phyloP scores from a whole-genome alignment of 306 rosid species.

The Begonia masoniana region DNA sequence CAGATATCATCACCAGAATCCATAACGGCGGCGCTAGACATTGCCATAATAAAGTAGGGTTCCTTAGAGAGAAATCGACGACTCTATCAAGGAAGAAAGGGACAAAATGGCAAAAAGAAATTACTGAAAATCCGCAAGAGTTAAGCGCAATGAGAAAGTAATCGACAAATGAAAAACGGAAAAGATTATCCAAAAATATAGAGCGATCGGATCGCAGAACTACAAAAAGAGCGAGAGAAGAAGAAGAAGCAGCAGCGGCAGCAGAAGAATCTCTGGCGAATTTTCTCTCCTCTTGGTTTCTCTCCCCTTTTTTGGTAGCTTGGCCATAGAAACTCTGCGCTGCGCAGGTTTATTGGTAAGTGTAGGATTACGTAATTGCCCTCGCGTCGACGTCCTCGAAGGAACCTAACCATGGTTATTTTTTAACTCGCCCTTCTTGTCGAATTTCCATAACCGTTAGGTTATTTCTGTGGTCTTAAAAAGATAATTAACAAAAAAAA shows the following conservation, averaged over 20 bases:
- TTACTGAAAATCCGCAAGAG: slow-evolving; percentile 3
- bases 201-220: slow-evolving; percentile 50
- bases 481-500: too few relatives aligned
- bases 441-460: too few relatives aligned
- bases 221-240: slow-evolving; percentile 22
- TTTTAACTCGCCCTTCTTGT: too few relatives aligned
- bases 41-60: slow-evolving; percentile 42
- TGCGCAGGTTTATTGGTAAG: slow-evolving; percentile 5
- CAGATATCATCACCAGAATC: slow-evolving; percentile 16
- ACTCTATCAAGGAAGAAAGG: background rate
- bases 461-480: too few relatives aligned
- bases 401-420: too few relatives aligned
- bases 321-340: slow-evolving; percentile 10
- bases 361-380: slow-evolving; percentile 7
- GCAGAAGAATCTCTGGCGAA: slow-evolving; percentile 7
- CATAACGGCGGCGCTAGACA: slow-evolving; percentile 13
- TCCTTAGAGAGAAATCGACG: slow-evolving; percentile 36
- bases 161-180: slow-evolving; percentile 8
- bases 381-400: background rate
- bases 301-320: slow-evolving; percentile 14
- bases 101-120: slow-evolving; percentile 15
- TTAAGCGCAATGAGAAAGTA: background rate
- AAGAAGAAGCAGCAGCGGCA: slow-evolving; percentile 7
- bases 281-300: slow-evolving; percentile 2
- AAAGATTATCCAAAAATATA: slow-evolving; percentile 34